Percentiles rank a stretch among this genome's conserved stretches.
Conservation (phyloP, 225 moss, liverwort and hornwort species). For the Sphagnum tenellum region DNA sequence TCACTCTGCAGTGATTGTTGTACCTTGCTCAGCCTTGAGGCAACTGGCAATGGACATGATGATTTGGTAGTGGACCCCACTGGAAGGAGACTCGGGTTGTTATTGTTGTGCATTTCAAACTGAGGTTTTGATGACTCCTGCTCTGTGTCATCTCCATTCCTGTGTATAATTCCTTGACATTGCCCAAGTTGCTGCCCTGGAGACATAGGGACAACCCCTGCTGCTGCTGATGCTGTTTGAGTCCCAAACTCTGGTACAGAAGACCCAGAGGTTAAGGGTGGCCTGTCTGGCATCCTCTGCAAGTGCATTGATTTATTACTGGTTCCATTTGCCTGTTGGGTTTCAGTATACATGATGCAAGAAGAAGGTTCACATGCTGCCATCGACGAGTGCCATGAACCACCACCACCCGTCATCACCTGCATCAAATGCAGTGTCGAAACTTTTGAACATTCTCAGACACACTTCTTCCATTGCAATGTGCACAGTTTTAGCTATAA, state of each 20-base stretch:
- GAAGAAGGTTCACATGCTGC: constrained; percentile 9
- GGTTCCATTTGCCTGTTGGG: constrained; percentile 12
- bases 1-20: constrained; percentile 18
- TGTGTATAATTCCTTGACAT: constrained; percentile 18
- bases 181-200: constrained; percentile 22
- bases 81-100: not conserved
- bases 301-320: constrained; percentile 28
- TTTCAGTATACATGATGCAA: constrained; percentile 12
- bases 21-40: constrained; percentile 16
- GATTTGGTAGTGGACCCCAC: constrained; percentile 1
- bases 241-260: constrained; percentile 18
- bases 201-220: constrained; percentile 2
- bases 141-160: constrained; percentile 19
- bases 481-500: no score
- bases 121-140: constrained; percentile 25
- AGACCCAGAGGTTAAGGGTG: not conserved
- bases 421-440: constrained; percentile 17
- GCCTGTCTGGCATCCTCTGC: constrained; percentile 12
- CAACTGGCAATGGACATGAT: not conserved
- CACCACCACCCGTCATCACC: constrained; percentile 7
- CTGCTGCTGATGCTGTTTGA: constrained; percentile 11
- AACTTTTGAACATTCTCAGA: no score
- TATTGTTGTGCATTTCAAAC: constrained; percentile 14
- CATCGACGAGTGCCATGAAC: constrained; percentile 32
- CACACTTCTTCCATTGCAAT: no score